Conservation (phyloP, 2,329 filamentous ascomycete genomes). For the Epichloe hybrida region DNA sequence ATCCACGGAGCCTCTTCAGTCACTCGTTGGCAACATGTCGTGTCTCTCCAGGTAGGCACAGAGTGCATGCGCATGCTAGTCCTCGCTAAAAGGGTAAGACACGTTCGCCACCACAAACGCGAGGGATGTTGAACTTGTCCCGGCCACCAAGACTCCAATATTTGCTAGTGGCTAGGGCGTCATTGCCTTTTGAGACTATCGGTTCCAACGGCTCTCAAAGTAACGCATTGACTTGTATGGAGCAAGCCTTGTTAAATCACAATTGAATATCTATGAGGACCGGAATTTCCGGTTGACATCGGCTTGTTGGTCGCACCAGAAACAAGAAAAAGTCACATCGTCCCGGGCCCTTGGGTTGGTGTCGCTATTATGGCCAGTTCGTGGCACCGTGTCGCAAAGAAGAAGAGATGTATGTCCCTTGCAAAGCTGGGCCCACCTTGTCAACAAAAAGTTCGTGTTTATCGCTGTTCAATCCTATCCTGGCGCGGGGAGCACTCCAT, state of each 20-base stretch:
- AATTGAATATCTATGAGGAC: neutral
- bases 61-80: too few species aligned
- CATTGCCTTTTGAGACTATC: too few species aligned
- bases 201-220: too few species aligned
- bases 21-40: too few species aligned
- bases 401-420: neutral
- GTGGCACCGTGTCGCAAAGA: neutral
- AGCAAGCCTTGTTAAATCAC: neutral
- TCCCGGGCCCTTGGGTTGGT: conserved; percentile 1
- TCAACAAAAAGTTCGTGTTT: too few species aligned
- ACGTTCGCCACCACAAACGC: neutral
- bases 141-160: too few species aligned
- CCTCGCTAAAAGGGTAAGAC: neutral
- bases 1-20: too few species aligned
- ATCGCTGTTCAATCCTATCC: too few species aligned
- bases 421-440: neutral
- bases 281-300: neutral
- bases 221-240: too few species aligned
- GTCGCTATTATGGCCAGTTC: neutral
- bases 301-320: neutral
- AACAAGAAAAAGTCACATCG: neutral
- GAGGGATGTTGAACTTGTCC: neutral
- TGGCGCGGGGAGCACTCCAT: too few species aligned
- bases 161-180: too few species aligned
- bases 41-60: too few species aligned